These are phyloP conservation scores for Cryptosporidium canis DNA, from an alignment of 169 alveolate species.

Conservation along the genomic window DNA sequence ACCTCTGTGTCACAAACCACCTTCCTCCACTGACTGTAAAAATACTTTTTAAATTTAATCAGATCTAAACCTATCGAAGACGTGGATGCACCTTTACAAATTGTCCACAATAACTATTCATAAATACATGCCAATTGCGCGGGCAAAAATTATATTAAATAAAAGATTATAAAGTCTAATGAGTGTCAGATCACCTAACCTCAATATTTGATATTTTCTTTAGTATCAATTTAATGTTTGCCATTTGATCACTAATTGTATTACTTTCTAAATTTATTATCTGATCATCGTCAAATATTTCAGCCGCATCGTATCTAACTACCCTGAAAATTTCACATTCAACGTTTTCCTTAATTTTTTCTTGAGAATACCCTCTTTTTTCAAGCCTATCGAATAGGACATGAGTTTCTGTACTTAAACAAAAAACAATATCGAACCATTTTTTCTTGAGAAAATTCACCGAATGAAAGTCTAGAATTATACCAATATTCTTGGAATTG, in stretches of 20 bases:
- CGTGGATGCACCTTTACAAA: constrained; percentile 51
- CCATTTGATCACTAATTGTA: constrained; percentile 75
- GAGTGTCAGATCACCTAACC: neutral
- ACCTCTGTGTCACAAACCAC: neutral
- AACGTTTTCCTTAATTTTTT: constrained; percentile 80
- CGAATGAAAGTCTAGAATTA: constrained; percentile 80
- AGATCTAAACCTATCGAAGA: constrained; percentile 62
- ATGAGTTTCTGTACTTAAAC: constrained; percentile 77
- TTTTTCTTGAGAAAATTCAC: constrained; percentile 76
- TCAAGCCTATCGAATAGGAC: constrained; percentile 79
- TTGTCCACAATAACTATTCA: constrained; percentile 50
- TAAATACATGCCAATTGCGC: constrained; percentile 39
- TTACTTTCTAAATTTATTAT: constrained; percentile 76
- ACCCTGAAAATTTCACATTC: constrained; percentile 83
- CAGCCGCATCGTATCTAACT: constrained; percentile 76
- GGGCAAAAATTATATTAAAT: constrained; percentile 1
- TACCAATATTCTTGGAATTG: constrained; percentile 74
- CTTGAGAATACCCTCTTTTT: constrained; percentile 77
- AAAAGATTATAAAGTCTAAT: neutral
- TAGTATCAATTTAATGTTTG: constrained; percentile 76
- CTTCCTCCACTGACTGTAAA: neutral
- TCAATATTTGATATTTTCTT: neutral
- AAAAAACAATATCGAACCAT: constrained; percentile 78
- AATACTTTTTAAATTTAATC: constrained; percentile 1
- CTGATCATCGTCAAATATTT: constrained; percentile 65